These are phyloP conservation scores for Cucurbita pepo DNA, from an alignment of 306 rosid species.

Conservation along the genomic window DNA sequence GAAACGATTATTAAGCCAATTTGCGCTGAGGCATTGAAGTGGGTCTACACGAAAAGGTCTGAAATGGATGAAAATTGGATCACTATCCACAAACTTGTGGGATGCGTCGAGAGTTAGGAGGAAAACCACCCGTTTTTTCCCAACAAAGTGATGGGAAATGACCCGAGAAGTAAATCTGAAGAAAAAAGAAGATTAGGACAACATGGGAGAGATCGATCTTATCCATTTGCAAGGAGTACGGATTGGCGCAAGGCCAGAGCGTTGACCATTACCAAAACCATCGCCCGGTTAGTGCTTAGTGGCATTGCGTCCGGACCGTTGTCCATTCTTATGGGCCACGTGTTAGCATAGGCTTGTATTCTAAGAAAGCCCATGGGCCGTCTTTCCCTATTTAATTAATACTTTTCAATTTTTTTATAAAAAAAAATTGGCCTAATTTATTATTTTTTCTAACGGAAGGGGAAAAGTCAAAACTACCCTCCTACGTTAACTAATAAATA, in stretches of 20 bases:
- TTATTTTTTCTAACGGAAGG: too few relatives aligned
- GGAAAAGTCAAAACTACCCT: too few relatives aligned
- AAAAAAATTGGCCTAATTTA: too few relatives aligned
- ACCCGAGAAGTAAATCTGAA: neutral
- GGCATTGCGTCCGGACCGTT: neutral
- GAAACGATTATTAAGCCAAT: neutral
- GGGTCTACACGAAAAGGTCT: neutral
- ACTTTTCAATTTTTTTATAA: too few relatives aligned
- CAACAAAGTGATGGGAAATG: neutral
- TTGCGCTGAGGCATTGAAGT: neutral
- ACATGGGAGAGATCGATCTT: neutral
- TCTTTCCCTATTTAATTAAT: neutral
- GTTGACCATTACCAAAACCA: neutral
- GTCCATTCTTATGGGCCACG: neutral
- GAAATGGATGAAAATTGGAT: neutral
- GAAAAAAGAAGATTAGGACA: neutral
- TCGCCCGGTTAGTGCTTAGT: neutral
- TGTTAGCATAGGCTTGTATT: neutral
- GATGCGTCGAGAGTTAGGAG: neutral
- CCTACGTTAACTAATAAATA: too few relatives aligned
- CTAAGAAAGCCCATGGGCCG: neutral
- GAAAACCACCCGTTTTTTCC: neutral
- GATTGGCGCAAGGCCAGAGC: neutral
- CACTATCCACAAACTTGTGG: neutral
- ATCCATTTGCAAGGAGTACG: neutral